Conservation (phyloP, 208 protist species). For the Jaenimonas drosophilae region DNA sequence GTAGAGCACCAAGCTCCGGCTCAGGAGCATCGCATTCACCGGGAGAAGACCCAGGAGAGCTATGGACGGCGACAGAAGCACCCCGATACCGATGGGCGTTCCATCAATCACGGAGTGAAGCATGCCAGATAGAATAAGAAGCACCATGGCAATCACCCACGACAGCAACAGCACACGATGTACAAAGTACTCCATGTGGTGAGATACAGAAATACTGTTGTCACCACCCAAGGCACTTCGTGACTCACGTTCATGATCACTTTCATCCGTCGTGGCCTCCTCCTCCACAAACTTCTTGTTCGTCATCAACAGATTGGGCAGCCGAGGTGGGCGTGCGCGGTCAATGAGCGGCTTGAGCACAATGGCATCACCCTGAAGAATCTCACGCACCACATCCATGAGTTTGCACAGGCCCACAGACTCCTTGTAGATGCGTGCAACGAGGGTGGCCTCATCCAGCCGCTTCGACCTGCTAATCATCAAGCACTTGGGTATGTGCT, state of each 20-base stretch:
- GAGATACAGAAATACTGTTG: constrained; percentile 67
- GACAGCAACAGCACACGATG: constrained; percentile 62
- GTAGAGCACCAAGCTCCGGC: constrained; percentile 71
- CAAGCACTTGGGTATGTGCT: constrained; percentile 71
- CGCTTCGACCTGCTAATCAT: constrained; percentile 47
- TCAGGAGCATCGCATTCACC: constrained; percentile 74
- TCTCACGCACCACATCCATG: constrained; percentile 67
- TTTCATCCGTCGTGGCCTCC: constrained; percentile 73
- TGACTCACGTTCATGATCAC: constrained; percentile 66
- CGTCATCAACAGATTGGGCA: constrained; percentile 44
- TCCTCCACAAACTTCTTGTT: constrained; percentile 39
- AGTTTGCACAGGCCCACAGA: constrained; percentile 71
- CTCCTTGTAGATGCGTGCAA: constrained; percentile 54
- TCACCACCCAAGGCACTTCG: constrained; percentile 43
- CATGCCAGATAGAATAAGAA: constrained; percentile 28
- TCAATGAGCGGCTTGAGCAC: constrained; percentile 64
- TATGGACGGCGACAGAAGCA: constrained; percentile 57
- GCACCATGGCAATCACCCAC: constrained; percentile 51
- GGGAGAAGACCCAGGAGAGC: constrained; percentile 77
- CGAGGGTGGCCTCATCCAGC: constrained; percentile 56
- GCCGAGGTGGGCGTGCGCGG: constrained; percentile 49
- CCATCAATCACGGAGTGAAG: constrained; percentile 24
- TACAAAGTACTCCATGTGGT: constrained; percentile 82
- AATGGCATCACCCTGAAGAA: constrained; percentile 58
- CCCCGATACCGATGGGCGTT: constrained; percentile 37